Percentiles rank a stretch among this genome's conserved stretches.
Evolutionary conservation across 345 rosid genomes (phyloP).

Genomic region (Chamaenerion angustifolium): DNA sequence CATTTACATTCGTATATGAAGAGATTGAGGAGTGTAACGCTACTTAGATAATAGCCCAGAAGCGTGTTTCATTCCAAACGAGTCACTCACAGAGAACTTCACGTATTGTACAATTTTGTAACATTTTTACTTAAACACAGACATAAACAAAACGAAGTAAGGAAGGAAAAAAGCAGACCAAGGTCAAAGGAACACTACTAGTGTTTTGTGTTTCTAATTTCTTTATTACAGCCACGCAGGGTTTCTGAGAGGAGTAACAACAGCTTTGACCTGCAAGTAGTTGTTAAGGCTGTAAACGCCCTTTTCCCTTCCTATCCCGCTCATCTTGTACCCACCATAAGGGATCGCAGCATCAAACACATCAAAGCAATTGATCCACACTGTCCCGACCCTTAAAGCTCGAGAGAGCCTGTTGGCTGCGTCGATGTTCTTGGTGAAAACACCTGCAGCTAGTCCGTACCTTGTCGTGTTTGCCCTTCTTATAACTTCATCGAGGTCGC

Average conservation of each 20-base stretch:
- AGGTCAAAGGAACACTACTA: too few species aligned
- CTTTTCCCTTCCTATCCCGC: constrained; percentile 89
- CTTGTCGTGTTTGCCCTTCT: constrained; percentile 48
- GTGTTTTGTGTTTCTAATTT: too few species aligned
- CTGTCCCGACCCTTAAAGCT: constrained; percentile 65
- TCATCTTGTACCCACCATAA: constrained; percentile 95
- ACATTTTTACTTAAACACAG: too few species aligned
- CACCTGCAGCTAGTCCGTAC: constrained; percentile 87
- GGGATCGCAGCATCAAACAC: constrained; percentile 92
- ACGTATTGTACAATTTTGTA: too few species aligned
- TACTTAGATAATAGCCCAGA: too few species aligned
- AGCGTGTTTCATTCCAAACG: too few species aligned
- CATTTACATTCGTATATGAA: too few species aligned
- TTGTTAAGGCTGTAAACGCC: constrained; percentile 74
- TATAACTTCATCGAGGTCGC: constrained; percentile 65
- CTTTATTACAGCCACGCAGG: constrained; percentile 66
- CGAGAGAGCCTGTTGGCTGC: constrained; percentile 61
- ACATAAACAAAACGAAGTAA: too few species aligned
- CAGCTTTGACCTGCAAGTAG: constrained; percentile 92
- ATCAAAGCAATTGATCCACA: constrained; percentile 88
- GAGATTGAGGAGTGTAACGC: too few species aligned
- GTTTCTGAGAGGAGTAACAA: constrained; percentile 59
- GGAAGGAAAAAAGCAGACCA: too few species aligned
- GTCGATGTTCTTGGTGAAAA: constrained; percentile 58
- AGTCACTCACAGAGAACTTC: too few species aligned